Base-by-base conservation (phyloP, 2,329 filamentous ascomycete genomes). In the Davidsoniella eucalypti region DNA sequence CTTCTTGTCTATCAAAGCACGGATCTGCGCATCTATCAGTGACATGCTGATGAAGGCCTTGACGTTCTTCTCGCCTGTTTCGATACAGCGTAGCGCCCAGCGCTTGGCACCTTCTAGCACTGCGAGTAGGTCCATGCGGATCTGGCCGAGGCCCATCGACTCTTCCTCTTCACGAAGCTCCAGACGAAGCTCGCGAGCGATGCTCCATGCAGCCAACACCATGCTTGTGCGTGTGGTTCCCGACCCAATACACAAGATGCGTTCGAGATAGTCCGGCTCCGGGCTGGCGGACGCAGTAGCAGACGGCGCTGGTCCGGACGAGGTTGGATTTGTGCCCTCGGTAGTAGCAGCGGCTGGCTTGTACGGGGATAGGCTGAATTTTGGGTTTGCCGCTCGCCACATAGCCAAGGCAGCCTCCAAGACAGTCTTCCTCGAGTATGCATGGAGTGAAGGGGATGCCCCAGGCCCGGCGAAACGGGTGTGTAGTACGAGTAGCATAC, bases 401-500 rank as follows among this genome's bases (percentile, higher is more conserved):
- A 72, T 58, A 42, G 69, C 71, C 12, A 73, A 60, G 0, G 69
- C 63, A 0, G 64, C 63, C 5, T 78, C 74, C 5, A 73, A 55
- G 0, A 68, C 61, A 0, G 69, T 65, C 41, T 69, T 71, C 1
- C 70, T 61, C 0, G 74, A 75, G 53, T 68, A 76, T 0, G 71
- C 69, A 52, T 69, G 76, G 2, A 63, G 57, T 1, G 69, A 62
- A 4, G 73, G 63, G 0, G 59, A 58, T 2, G 68, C 58, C 1
- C 68, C 62, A 0, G 62, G 57, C 0, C 58, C 59, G 23, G 71
- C 68, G 56, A 68, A 78, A 0, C 72, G 72, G 2, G 72, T 63
- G 56, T 83, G 78, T 0, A 82, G 64, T 0, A 69, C 64, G 5
- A 73, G 63, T 2, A 80, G 59, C 56, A 75, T 77, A 7, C 74